Evolutionary conservation across 1,284 basidiomycete genomes (phyloP).

Genomic region (Cryptococcus jaspeensis): DNA sequence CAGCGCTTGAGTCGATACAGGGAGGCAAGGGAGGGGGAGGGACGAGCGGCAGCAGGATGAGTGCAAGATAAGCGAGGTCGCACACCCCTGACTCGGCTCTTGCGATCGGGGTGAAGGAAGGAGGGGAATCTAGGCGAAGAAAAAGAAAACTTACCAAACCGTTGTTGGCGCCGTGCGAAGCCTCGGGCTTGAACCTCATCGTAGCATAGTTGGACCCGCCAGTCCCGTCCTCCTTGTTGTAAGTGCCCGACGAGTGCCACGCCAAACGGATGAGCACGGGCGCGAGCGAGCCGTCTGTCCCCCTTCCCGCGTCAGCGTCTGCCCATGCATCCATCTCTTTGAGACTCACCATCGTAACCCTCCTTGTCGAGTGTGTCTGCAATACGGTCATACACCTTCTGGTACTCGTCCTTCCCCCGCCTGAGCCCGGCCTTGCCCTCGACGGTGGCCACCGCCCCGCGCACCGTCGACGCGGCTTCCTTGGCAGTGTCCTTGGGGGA

Average conservation of each 20-base stretch:
- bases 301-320: neutral
- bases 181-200: conserved; percentile 87
- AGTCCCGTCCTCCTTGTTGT: conserved; percentile 78
- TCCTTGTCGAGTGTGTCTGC: conserved; percentile 73
- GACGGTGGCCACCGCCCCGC: conserved; percentile 61
- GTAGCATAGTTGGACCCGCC: conserved; percentile 92
- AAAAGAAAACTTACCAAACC: conserved; percentile 60
- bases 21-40: neutral
- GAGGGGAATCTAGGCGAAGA: neutral
- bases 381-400: conserved; percentile 88
- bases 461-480: conserved; percentile 58
- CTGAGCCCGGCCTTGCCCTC: conserved; percentile 57
- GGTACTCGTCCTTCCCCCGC: conserved; percentile 65
- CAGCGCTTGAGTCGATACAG: neutral
- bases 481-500: conserved; percentile 54
- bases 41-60: neutral
- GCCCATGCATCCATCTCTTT: neutral
- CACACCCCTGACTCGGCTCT: neutral
- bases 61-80: too few relatives aligned
- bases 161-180: conserved; percentile 81
- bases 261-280: conserved; percentile 87
- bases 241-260: conserved; percentile 78
- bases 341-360: conserved; percentile 74
- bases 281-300: conserved; percentile 80
- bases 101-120: neutral